Conservation (phyloP, 805 yeast genomes). For the Tetrapisispora namnaoensis region DNA sequence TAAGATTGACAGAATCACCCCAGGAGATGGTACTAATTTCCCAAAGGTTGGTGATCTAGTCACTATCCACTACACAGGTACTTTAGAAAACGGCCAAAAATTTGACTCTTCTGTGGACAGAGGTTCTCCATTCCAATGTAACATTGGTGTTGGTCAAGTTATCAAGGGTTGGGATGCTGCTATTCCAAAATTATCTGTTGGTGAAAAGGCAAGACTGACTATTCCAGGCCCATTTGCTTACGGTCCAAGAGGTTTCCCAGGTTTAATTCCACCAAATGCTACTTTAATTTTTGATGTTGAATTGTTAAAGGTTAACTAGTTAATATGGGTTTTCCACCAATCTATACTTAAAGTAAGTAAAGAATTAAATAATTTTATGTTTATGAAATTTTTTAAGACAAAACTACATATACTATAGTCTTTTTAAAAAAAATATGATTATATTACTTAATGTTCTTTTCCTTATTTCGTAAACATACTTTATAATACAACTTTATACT, state of each 20-base stretch:
- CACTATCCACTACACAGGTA: conserved; percentile 92
- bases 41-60: conserved; percentile 83
- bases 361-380: conserved; percentile 1
- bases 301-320: conserved; percentile 39
- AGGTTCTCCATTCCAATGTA: conserved; percentile 89
- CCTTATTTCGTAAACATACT: too few relatives aligned
- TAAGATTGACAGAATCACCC: conserved; percentile 28
- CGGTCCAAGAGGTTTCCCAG: conserved; percentile 93
- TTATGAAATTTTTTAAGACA: background rate
- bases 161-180: conserved; percentile 96
- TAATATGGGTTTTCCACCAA: background rate
- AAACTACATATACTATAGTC: too few relatives aligned
- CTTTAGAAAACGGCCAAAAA: conserved; percentile 89
- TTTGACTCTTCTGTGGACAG: conserved; percentile 94
- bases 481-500: too few relatives aligned
- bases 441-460: too few relatives aligned
- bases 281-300: conserved; percentile 83
- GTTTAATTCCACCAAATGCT: conserved; percentile 92
- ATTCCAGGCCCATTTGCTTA: conserved; percentile 91
- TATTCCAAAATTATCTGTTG: conserved; percentile 83
- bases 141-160: conserved; percentile 93
- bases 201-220: conserved; percentile 86
- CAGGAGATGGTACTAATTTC: conserved; percentile 79
- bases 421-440: too few relatives aligned
- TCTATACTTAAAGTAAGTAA: background rate